Base-by-base conservation (phyloP, 495 filamentous ascomycete species). In the Antarctomyces pellizariae region DNA sequence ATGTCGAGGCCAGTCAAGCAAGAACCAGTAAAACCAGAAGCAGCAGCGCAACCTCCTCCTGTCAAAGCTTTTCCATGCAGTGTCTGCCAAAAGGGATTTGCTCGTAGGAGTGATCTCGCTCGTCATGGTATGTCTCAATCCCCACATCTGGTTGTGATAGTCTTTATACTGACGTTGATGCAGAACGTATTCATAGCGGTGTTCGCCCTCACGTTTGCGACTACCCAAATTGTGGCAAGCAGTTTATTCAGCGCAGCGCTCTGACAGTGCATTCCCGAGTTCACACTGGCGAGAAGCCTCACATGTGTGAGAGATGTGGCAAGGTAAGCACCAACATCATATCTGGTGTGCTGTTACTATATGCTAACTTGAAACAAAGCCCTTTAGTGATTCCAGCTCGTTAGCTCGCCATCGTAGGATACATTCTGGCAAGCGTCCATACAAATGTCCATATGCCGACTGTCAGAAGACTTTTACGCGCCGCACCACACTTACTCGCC, bases 381-480 rank as follows among this genome's bases (percentile, higher is more conserved):
- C 83, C n/a, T 97, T 97, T 42, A 93, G 84, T 44, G 86, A 97
- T 48, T 92, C 83, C 10, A 93, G 84, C 39, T 95, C 86, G 5
- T 53, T 97, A 18, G 86, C 86, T 11, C 62, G 86, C 19, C 86
- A 97, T 53, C 72, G 86, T 14, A 66, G 86, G 16, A 97, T 93
- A 34, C 86, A 97, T 42, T 90, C 79, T 13, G 86, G 86, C 13
- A 92, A 89, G 44, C 67, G 86, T 19, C 86, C 86, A 2, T 97
- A 95, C 55, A 90, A 92, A 44, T 97, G 86, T 48, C 84, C 84
- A 1, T 97, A 84, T 41, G 82, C 78, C 8, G 82, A 95, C 41
- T 97, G 86, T 48, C 82, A 92, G 45, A 97, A 97, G 61, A 97
- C 89, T 0, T 97, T 97, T 45, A 97, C 86, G 2, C 70, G 86